Evolutionary conservation across 129 eudicot genomes (phyloP), one percentile per base, ranked within the genome.

Genomic region (Erigeron canadensis): DNA sequence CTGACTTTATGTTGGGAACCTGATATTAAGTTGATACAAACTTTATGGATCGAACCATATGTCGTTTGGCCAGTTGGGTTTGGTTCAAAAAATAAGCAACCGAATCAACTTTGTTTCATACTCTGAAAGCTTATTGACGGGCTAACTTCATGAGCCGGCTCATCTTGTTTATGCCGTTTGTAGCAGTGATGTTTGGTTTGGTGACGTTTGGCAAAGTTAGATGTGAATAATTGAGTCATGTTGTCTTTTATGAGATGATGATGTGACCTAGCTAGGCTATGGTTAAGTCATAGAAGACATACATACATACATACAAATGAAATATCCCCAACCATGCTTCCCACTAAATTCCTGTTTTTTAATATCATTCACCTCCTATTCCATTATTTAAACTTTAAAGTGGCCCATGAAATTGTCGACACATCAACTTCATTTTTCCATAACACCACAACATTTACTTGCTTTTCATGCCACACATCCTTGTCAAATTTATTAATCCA

Each of bases 101-200:
- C 8, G 16, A 3, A 18, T 15, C 56, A 50, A 15, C 56, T 50
- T 40, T 39, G 22, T 21, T 39, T n/a, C 48, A 40, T 4, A 11
- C 22, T 63, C 47, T 19, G n/a, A 11, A 40, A 51, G 89, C 83
- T 39, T 87, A 85, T 78, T 63, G 15, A n/a, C 7, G 50, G 9
- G 68, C 11, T 17, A 63, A 63, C 34, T n/a, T 63, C 3, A 63
- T 6, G 28, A 63, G 48, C 48, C 47, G 68, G 68, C 50, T 63
- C 37, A 56, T 56, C 62, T 56, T 56, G 62, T 55, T 55, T 55
- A 55, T 19, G 11, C 47, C 28, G 28, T 63, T 63, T 17, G n/a
- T 4, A 55, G 18, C 38, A 43, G 40, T 58, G 67, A 71, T 57
- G 23, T 58, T 58, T 71, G 58, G 68, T 72, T 58, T 19, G 76